Evolutionary conservation across 2,329 filamentous ascomycete species (phyloP).

Genomic region (Diaporthe capsici): DNA sequence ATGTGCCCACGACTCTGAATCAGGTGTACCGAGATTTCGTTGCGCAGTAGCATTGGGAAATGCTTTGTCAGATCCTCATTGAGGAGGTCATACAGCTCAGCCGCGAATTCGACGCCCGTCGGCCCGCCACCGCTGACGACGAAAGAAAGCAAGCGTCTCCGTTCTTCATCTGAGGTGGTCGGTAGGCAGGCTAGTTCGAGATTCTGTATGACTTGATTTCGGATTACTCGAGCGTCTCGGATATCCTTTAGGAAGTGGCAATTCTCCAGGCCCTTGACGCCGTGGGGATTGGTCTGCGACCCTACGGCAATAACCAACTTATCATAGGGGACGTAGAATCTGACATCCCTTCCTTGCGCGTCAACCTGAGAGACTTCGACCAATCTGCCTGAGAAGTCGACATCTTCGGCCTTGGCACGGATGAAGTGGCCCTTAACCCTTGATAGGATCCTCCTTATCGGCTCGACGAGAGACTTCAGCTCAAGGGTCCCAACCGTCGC

Average conservation of each 20-base stretch:
- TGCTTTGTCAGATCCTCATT: constrained; percentile 91
- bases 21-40: constrained; percentile 97
- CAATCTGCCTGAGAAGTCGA: constrained; percentile 92
- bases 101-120: constrained; percentile 97
- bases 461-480: constrained; percentile 91
- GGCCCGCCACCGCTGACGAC: constrained; percentile 96
- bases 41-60: constrained; percentile 92
- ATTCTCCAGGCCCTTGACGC: constrained; percentile 93
- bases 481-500: constrained; percentile 97
- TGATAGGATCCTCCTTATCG: constrained; percentile 86
- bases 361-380: constrained; percentile 87
- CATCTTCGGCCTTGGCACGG: constrained; percentile 86
- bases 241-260: constrained; percentile 97
- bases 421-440: constrained; percentile 90
- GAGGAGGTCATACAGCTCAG: constrained; percentile 94
- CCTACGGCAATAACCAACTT: constrained; percentile 95
- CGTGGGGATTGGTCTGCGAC: constrained; percentile 93
- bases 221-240: constrained; percentile 89
- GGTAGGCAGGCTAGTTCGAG: constrained; percentile 93
- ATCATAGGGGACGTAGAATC: constrained; percentile 97
- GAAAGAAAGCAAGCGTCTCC: constrained; percentile 89
- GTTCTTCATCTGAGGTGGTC: constrained; percentile 89
- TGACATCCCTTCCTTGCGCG: constrained; percentile 76
- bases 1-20: constrained; percentile 97
- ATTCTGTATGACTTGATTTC: constrained; percentile 90